Conservation (phyloP, 495 filamentous ascomycete genomes). For the Annulohypoxylon nitens region DNA sequence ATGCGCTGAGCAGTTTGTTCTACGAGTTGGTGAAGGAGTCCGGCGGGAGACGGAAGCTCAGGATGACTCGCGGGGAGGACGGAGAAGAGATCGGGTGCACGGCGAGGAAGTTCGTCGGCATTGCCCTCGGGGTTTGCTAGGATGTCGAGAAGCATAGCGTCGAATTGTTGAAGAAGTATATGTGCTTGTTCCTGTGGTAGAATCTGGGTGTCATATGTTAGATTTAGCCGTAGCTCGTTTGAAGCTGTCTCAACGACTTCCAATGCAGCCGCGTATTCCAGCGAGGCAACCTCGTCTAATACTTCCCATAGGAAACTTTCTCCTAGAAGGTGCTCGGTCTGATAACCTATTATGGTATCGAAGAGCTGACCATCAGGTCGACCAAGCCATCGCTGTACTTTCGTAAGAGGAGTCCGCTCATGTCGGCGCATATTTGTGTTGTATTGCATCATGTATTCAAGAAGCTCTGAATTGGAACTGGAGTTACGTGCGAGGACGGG, state of each 20-base stretch:
- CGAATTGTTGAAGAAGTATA: constrained; percentile 72
- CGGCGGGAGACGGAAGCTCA: constrained; percentile 57
- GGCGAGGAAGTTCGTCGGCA: constrained; percentile 41
- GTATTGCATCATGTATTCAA: constrained; percentile 68
- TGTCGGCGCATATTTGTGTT: constrained; percentile 73
- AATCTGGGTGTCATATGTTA: constrained; percentile 71
- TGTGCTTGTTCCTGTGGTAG: constrained; percentile 73
- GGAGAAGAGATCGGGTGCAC: constrained; percentile 60
- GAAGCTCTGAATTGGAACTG: constrained; percentile 65
- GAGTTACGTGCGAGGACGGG: constrained; percentile 69
- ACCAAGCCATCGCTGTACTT: constrained; percentile 76
- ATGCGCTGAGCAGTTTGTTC: constrained; percentile 58
- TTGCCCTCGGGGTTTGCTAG: constrained; percentile 52
- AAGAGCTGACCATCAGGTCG: constrained; percentile 71
- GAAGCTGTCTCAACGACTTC: constrained; percentile 71
- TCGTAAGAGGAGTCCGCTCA: constrained; percentile 75
- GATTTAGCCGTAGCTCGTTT: constrained; percentile 64
- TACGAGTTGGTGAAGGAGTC: constrained; percentile 74
- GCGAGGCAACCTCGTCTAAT: constrained; percentile 55
- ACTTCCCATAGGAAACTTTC: constrained; percentile 45
- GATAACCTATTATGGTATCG: constrained; percentile 84
- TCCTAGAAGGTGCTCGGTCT: constrained; percentile 50
- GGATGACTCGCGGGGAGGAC: constrained; percentile 64
- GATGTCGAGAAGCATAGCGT: constrained; percentile 64
- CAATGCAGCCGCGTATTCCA: constrained; percentile 76